Evolutionary conservation across 2,329 filamentous ascomycete species (phyloP), one percentile per base, ranked within the genome.

Genomic region (Colletotrichum filicis): DNA sequence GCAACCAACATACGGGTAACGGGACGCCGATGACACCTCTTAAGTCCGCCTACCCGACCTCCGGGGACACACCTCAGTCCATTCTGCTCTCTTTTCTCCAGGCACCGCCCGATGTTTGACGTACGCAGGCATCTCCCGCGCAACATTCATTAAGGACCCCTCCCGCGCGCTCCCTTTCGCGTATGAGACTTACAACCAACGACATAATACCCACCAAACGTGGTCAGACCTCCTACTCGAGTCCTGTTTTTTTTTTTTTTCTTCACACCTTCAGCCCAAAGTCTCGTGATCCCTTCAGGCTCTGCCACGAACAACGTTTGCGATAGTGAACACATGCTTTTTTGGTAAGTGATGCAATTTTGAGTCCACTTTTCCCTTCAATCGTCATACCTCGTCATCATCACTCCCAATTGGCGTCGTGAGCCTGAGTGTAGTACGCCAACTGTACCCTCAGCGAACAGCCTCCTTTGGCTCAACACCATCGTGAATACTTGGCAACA

Each of bases 21-120:
- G 71, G 70, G 49, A 61, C 58, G 42, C 66, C 66, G 66, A 64
- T 37, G 61, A 53, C 22, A 35, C 30, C 26, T 46, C 66, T 66
- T 73, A 70, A 73, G 71, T 58, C 71, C 71, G 71, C 24, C 24
- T 42, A 52, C 26, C 59, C 70, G 66, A 60, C 59, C 24, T 11
- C 19, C 42, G 8, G 58, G 35, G 28, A 28, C 62, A 66, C 46
- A 70, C 55, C 14, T 52, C 61, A 35, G 24, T 8, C 19, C 60
- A 42, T 35, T 16, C 14, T 68, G 26, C 49, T 65, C 53, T 69
- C 55, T 53, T 59, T 59, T 59, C 59, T 71, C 71, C 71, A 71
- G 56, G 60, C 71, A 73, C 60, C 49, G 46, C 67, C 71, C 60
- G 37, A 37, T 52, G 55, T 55, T 57, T 69, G 69, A 69, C 69